phyloP scores from a whole-genome alignment of 345 rosid species.

The Atalantia buxifolia region DNA sequence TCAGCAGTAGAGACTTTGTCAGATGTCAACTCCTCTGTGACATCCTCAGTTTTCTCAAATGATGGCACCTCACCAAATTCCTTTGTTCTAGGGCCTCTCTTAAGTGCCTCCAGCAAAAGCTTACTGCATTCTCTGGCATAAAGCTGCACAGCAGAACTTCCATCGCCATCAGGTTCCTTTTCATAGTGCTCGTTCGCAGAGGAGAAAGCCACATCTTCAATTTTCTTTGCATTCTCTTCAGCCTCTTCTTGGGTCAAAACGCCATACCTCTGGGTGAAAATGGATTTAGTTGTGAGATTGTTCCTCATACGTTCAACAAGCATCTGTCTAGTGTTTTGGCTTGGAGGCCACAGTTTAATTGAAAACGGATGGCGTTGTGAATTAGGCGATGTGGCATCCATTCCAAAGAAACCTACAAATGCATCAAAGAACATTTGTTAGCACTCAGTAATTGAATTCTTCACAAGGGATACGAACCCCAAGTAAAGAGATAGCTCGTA shows the following conservation, averaged over 20 bases:
- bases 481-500: background rate
- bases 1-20: conserved; percentile 25
- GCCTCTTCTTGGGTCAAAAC: conserved; percentile 71
- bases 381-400: conserved; percentile 51
- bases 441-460: background rate
- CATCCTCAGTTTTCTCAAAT: conserved; percentile 30
- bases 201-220: conserved; percentile 66
- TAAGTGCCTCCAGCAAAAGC: conserved; percentile 73
- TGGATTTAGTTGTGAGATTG: conserved; percentile 71
- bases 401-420: conserved; percentile 28
- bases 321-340: conserved; percentile 61
- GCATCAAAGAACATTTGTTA: background rate
- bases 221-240: conserved; percentile 63
- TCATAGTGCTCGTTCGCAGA: conserved; percentile 70
- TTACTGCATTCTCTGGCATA: conserved; percentile 95
- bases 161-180: conserved; percentile 94
- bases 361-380: conserved; percentile 63
- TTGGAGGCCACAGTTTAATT: conserved; percentile 89
- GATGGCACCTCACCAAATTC: conserved; percentile 8
- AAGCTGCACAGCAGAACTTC: conserved; percentile 90
- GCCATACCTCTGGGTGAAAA: conserved; percentile 83
- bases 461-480: background rate
- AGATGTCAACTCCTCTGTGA: conserved; percentile 13
- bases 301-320: conserved; percentile 63
- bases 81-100: conserved; percentile 50